Base-by-base conservation (phyloP, 768 basidiomycete genomes). In the Tricholoma matsutake region DNA sequence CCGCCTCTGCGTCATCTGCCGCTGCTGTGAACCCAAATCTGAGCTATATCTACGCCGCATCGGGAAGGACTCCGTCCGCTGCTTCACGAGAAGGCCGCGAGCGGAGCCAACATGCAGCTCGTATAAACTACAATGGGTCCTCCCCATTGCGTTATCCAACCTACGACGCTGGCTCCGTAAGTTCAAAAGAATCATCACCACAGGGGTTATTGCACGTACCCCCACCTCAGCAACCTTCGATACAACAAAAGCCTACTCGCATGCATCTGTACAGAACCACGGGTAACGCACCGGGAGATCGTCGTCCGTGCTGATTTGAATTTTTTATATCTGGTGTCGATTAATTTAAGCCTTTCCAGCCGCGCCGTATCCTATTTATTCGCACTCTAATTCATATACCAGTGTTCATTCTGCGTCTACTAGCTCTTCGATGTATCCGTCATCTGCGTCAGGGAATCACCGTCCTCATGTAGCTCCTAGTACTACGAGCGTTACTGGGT, bases 371-470 rank as follows among this genome's bases (percentile, higher is more conserved):
- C 71, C 70, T 11, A 55, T 68, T 14, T 73, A 67, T 34, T 65
- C 65, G 37, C 67, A 67, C 16, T 65, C 64, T 6, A 60, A 58
- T 39, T 73, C 74, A 6, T 68, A 72, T 62, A 66, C 66, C 10
- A 84, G 83, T 51, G 81, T 81, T 45, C 79, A 80, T 20, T 81
- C 83, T n/a, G 78, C 78, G 57, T 84, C 83, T 4, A 81, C 83
- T 4, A 81, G 74, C 62, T 81, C 81, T 9, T 85, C 85, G 0
- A 65, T 83, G 34, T 74, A 71, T 56, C 79, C 75, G 22, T 77
- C 76, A 35, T 68, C 72, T 13, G 60, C 60, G 8, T 71, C 70
- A 31, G 45, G 73, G 18, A 65, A 32, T 18, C 51, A 67, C 8
- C 74, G 73, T 9, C 73, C 70, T 7, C 73, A 68, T 53, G 54